Percentiles rank a stretch among this genome's conserved stretches.
Conservation (phyloP, 371 early-diverging fungal species). For the Syncephalis fuscata region DNA sequence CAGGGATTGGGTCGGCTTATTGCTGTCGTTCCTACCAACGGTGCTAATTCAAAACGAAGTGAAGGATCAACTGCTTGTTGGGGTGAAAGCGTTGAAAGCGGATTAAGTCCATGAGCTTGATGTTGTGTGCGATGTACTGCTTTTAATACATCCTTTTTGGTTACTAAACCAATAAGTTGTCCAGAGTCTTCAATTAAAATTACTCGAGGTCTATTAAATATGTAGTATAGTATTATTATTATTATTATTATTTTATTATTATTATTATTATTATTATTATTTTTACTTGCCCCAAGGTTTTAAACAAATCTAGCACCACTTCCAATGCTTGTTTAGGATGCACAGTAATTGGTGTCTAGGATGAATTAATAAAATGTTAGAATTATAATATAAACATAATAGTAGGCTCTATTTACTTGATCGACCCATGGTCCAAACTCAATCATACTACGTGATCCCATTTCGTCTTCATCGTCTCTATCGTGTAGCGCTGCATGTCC, state of each 20-base stretch:
- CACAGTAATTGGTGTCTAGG: conserved; percentile 66
- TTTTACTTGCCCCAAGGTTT: conserved; percentile 54
- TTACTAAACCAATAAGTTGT: conserved; percentile 48
- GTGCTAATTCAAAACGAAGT: no score
- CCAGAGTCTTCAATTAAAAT: conserved; percentile 53
- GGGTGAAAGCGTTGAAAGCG: no score
- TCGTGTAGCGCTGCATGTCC: not conserved
- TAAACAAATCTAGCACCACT: conserved; percentile 79
- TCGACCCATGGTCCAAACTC: conserved; percentile 66
- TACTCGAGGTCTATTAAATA: conserved; percentile 37
- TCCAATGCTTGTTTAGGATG: conserved; percentile 67
- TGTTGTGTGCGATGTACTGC: not conserved
- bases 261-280: no score
- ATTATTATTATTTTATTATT: not conserved
- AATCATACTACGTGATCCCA: conserved; percentile 24
- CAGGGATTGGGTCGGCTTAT: no score
- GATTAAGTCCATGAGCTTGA: not conserved
- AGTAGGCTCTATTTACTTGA: conserved; percentile 16
- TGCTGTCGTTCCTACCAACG: no score
- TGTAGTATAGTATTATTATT: not conserved
- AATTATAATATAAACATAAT: not conserved
- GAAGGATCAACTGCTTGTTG: no score
- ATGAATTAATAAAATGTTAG: not conserved
- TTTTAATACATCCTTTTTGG: conserved; percentile 61
- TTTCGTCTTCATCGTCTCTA: conserved; percentile 3